Percentiles rank a stretch among this genome's conserved stretches.
Conservation (phyloP, 1,284 basidiomycete genomes). For the Pterula multifida region DNA sequence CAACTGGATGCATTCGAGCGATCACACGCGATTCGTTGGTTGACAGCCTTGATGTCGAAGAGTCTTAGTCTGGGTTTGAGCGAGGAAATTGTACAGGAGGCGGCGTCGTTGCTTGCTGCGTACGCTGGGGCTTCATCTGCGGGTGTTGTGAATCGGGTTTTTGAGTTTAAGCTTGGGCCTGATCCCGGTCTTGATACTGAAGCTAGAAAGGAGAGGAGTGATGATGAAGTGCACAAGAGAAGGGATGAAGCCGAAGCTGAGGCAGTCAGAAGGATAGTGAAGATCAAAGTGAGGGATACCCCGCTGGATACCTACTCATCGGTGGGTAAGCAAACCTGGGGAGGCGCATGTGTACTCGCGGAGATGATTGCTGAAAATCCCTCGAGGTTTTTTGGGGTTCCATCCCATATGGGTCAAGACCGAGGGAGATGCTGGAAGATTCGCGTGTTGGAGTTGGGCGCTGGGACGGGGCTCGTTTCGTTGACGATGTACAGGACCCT, state of each 20-base stretch:
- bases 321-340: conserved; percentile 90
- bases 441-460: conserved; percentile 73
- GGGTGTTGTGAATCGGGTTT: conserved; percentile 27
- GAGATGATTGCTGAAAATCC: conserved; percentile 63
- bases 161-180: conserved; percentile 18
- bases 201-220: conserved; percentile 1
- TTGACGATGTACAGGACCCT: conserved; percentile 48
- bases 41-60: conserved; percentile 41
- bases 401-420: neutral
- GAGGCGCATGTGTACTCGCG: conserved; percentile 72
- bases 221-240: neutral
- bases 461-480: conserved; percentile 81
- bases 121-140: conserved; percentile 50
- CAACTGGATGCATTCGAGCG: conserved; percentile 55
- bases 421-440: conserved; percentile 16
- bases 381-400: conserved; percentile 23
- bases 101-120: conserved; percentile 52
- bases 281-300: conserved; percentile 56
- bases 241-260: neutral
- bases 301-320: conserved; percentile 62
- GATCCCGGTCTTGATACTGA: no score
- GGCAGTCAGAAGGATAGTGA: conserved; percentile 13
- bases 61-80: conserved; percentile 1
- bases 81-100: conserved; percentile 29
- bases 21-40: conserved; percentile 56